phyloP scores from a whole-genome alignment of 805 yeast genomes.

The Kazachstania kunashirensis region DNA sequence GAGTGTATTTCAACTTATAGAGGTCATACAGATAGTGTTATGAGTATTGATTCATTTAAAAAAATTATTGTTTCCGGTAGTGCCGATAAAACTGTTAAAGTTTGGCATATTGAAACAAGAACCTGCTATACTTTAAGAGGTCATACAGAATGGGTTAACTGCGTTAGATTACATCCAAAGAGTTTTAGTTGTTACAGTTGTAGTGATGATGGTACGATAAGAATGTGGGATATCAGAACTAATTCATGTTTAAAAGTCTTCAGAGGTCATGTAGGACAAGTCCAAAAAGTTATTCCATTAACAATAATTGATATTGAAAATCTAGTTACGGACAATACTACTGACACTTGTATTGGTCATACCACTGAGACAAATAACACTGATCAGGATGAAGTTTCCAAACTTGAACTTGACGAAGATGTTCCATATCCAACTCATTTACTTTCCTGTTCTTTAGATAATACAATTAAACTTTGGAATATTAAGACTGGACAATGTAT shows the following conservation, averaged over 20 bases:
- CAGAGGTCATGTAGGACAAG: conserved; percentile 87
- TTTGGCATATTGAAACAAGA: conserved; percentile 93
- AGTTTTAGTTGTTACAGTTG: conserved; percentile 77
- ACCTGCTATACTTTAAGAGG: conserved; percentile 90
- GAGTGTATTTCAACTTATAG: conserved; percentile 87
- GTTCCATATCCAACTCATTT: conserved; percentile 65
- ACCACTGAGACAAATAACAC: background rate
- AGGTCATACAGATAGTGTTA: conserved; percentile 83
- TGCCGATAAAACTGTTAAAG: conserved; percentile 84
- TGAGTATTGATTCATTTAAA: conserved; percentile 70
- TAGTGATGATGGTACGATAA: conserved; percentile 82
- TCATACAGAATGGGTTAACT: conserved; percentile 85
- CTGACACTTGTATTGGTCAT: conserved; percentile 1
- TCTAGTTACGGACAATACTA: conserved; percentile 32
- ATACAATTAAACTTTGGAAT: conserved; percentile 90
- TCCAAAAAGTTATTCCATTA: conserved; percentile 84
- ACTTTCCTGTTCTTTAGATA: conserved; percentile 80
- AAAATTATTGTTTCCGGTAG: conserved; percentile 87
- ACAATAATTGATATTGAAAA: conserved; percentile 57
- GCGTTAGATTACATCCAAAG: conserved; percentile 75
- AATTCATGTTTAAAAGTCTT: conserved; percentile 72
- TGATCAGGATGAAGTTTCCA: conserved; percentile 4
- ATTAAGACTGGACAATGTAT: conserved; percentile 78
- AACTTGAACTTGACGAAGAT: conserved; percentile 15
- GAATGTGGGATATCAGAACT: conserved; percentile 88